A percentile compares a stretch with the other conserved stretches of the same genome.
These are phyloP conservation scores for Cryoendolithus antarcticus DNA, from an alignment of 2,329 filamentous ascomycete genomes.

Conservation along the genomic window DNA sequence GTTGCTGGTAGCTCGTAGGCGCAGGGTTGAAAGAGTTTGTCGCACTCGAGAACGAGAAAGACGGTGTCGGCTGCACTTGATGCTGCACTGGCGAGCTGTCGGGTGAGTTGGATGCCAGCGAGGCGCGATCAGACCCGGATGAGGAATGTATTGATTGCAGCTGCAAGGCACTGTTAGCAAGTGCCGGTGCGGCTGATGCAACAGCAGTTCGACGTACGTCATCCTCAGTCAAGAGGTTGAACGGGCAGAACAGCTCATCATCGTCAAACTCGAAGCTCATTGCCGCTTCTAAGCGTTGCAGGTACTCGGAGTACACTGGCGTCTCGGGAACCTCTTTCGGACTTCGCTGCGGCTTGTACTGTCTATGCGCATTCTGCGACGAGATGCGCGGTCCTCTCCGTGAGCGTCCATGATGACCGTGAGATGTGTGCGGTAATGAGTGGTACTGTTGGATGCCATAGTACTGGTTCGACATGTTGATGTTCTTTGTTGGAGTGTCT, in stretches of 20 bases:
- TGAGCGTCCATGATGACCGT: conserved; percentile 76
- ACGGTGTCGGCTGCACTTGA: conserved; percentile 58
- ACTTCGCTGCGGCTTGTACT: conserved; percentile 64
- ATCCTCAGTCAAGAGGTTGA: conserved; percentile 74
- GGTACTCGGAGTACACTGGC: conserved; percentile 64
- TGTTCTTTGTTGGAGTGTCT: conserved; percentile 4
- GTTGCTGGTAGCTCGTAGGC: conserved; percentile 45
- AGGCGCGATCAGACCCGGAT: conserved; percentile 80
- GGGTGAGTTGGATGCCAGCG: conserved; percentile 85
- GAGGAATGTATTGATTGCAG: conserved; percentile 77
- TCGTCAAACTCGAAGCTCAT: conserved; percentile 93
- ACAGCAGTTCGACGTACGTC: conserved; percentile 50
- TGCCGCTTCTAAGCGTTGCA: conserved; percentile 77
- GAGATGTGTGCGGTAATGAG: conserved; percentile 43
- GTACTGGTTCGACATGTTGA: conserved; percentile 37
- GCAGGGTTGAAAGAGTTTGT: conserved; percentile 34
- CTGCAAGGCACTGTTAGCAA: conserved; percentile 40
- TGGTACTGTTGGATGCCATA: conserved; percentile 37
- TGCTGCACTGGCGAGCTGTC: conserved; percentile 85
- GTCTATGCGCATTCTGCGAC: conserved; percentile 73
- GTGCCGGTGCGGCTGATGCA: conserved; percentile 12
- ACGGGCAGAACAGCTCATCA: conserved; percentile 88
- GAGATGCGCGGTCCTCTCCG: conserved; percentile 72
- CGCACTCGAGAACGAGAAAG: conserved; percentile 56
- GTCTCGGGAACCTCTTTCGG: conserved; percentile 78